These are phyloP conservation scores for Biscutella laevigata DNA, from an alignment of 441 rosid species.

Conservation along the genomic window DNA sequence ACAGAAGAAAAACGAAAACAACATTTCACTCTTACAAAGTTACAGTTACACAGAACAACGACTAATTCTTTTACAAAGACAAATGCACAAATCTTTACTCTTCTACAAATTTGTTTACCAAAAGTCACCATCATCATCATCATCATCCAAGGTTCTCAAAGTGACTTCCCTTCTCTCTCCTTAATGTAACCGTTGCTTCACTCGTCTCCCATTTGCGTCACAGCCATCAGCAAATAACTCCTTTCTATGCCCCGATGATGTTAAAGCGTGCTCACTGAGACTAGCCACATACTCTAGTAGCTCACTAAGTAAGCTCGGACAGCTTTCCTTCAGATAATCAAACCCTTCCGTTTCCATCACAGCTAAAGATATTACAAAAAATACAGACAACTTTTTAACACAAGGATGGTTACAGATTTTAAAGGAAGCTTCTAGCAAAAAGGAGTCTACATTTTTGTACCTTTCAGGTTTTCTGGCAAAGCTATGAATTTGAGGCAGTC, in stretches of 20 bases:
- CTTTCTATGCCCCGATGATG: conserved; percentile 37
- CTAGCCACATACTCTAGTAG: conserved; percentile 57
- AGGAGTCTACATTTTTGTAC: conserved; percentile 19
- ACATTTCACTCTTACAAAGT: too few relatives aligned
- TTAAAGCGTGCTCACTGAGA: conserved; percentile 48
- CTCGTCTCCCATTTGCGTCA: conserved; percentile 75
- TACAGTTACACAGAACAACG: conserved; percentile 22
- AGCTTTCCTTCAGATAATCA: conserved; percentile 65
- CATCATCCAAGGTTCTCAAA: neutral
- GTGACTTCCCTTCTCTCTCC: conserved; percentile 1
- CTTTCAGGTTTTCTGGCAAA: conserved; percentile 54
- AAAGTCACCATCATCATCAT: conserved; percentile 4
- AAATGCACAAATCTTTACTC: conserved; percentile 25
- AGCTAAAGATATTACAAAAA: conserved; percentile 30
- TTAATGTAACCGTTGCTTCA: conserved; percentile 72
- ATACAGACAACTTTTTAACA: neutral
- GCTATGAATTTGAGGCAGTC: conserved; percentile 82
- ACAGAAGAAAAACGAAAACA: neutral
- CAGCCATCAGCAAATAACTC: conserved; percentile 66
- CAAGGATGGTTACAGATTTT: neutral
- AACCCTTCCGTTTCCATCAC: conserved; percentile 67
- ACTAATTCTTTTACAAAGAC: conserved; percentile 24
- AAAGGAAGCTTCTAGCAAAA: neutral
- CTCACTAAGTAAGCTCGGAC: conserved; percentile 53
- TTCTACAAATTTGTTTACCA: conserved; percentile 14